Evolutionary conservation across 2,329 filamentous ascomycete species (phyloP).

Genomic region (Aspergillus ochraceoroseus): DNA sequence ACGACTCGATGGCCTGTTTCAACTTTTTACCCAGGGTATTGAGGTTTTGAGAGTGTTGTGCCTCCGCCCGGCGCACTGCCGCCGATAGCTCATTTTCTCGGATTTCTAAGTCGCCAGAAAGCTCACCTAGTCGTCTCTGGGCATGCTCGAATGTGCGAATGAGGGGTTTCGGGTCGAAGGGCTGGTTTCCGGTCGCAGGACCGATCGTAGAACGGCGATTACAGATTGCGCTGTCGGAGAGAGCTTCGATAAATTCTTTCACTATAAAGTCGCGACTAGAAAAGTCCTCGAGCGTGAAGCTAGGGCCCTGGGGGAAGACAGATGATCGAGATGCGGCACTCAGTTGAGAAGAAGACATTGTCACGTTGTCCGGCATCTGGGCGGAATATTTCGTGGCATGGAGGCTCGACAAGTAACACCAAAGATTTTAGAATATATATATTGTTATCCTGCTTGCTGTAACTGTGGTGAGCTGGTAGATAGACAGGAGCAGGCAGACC

Average conservation of each 20-base stretch:
- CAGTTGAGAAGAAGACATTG: slow-evolving; percentile 41
- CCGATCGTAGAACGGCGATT: slow-evolving; percentile 69
- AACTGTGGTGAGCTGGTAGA: background rate
- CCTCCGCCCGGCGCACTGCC: slow-evolving; percentile 83
- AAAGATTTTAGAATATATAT: background rate
- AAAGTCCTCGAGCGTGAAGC: slow-evolving; percentile 83
- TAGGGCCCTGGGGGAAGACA: slow-evolving; percentile 71
- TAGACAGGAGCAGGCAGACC: background rate
- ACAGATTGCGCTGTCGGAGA: slow-evolving; percentile 75
- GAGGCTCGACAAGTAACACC: background rate
- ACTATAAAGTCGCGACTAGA: slow-evolving; percentile 93
- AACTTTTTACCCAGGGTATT: slow-evolving; percentile 83
- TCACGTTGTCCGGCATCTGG: slow-evolving; percentile 39
- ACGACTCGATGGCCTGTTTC: slow-evolving; percentile 85
- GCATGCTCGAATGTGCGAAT: slow-evolving; percentile 88
- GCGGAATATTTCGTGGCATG: slow-evolving; percentile 8
- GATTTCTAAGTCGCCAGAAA: slow-evolving; percentile 74
- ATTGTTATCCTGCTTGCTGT: background rate
- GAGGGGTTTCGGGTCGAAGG: slow-evolving; percentile 93
- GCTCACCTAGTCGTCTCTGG: slow-evolving; percentile 47
- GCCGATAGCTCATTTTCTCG: slow-evolving; percentile 87
- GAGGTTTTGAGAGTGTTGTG: slow-evolving; percentile 85
- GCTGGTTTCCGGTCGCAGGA: slow-evolving; percentile 37
- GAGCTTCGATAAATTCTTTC: slow-evolving; percentile 90
- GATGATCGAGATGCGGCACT: slow-evolving; percentile 52